A percentile compares a stretch with the other conserved stretches of the same genome.
These are phyloP conservation scores for Nymphaea colorata DNA, from an alignment of 164 flowering plant species.

Conservation along the genomic window DNA sequence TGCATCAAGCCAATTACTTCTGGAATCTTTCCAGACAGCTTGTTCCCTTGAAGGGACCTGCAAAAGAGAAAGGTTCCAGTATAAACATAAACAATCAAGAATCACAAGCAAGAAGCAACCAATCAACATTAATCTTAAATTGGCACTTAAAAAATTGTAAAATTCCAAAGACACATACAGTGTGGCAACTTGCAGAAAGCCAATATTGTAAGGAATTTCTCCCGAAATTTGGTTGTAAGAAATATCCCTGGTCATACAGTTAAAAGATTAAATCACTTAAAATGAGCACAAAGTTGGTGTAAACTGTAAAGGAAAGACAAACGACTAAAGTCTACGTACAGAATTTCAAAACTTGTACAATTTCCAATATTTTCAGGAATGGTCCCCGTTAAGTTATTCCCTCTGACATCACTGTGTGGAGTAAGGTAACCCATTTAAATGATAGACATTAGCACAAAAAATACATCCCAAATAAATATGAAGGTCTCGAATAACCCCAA, in stretches of 20 bases:
- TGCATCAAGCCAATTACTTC: slow-evolving; percentile 98
- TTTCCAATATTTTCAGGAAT: slow-evolving; percentile 90
- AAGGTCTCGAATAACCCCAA: background rate
- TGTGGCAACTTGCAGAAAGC: slow-evolving; percentile 92
- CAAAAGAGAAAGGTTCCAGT: background rate
- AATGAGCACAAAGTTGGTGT: background rate
- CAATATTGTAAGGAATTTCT: slow-evolving; percentile 92
- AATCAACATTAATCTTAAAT: no score
- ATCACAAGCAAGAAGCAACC: background rate
- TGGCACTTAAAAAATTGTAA: background rate
- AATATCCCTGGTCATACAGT: slow-evolving; percentile 51
- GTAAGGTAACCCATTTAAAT: background rate
- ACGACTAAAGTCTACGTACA: slow-evolving; percentile 32
- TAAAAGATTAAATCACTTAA: background rate
- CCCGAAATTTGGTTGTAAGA: slow-evolving; percentile 89
- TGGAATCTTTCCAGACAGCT: slow-evolving; percentile 73
- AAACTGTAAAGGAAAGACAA: background rate
- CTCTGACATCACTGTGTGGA: slow-evolving; percentile 66
- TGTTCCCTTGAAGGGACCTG: slow-evolving; percentile 91
- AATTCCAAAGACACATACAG: slow-evolving; percentile 32
- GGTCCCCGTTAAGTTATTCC: slow-evolving; percentile 70
- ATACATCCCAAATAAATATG: background rate
- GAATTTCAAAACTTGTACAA: slow-evolving; percentile 85
- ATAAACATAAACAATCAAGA: background rate
- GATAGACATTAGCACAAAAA: background rate